Conservation (phyloP, 2,329 filamentous ascomycete species). For the Penicillium paneum region DNA sequence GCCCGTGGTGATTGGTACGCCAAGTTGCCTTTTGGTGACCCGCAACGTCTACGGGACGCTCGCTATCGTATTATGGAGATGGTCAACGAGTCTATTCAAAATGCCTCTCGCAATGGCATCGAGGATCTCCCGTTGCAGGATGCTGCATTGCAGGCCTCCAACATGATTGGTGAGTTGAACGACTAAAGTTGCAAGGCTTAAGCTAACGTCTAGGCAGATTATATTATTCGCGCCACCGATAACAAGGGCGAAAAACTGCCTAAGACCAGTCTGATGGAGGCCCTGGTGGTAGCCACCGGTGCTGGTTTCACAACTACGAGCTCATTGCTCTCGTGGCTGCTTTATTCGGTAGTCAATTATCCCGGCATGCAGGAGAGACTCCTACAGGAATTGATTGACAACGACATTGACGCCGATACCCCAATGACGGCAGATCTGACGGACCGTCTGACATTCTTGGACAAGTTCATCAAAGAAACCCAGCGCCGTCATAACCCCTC, state of each 20-base stretch:
- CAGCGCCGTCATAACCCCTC: constrained; percentile 61
- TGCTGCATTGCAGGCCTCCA: constrained; percentile 18
- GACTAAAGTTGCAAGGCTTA: neutral
- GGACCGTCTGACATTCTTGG: constrained; percentile 46
- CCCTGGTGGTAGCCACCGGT: constrained; percentile 52
- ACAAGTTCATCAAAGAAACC: constrained; percentile 56
- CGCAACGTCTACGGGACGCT: constrained; percentile 41
- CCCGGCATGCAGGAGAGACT: constrained; percentile 56
- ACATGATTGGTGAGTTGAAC: constrained; percentile 20
- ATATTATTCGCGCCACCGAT: constrained; percentile 47
- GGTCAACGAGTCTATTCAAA: constrained; percentile 19
- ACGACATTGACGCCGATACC: constrained; percentile 45
- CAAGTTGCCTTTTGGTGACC: constrained; percentile 57
- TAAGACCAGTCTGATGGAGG: constrained; percentile 28
- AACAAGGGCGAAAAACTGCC: constrained; percentile 23
- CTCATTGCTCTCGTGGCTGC: constrained; percentile 57
- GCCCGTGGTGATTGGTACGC: constrained; percentile 56
- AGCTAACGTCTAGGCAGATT: constrained; percentile 40
- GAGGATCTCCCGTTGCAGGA: constrained; percentile 21
- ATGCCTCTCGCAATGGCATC: constrained; percentile 15
- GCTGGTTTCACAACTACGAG: constrained; percentile 63
- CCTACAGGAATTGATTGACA: constrained; percentile 57
- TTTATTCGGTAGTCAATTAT: constrained; percentile 55
- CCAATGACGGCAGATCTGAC: constrained; percentile 50
- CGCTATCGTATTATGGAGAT: constrained; percentile 16